Evolutionary conservation across 352 stramenopile genomes (phyloP), one percentile per base, ranked within the genome.

Genomic region (Peronospora farinosa): DNA sequence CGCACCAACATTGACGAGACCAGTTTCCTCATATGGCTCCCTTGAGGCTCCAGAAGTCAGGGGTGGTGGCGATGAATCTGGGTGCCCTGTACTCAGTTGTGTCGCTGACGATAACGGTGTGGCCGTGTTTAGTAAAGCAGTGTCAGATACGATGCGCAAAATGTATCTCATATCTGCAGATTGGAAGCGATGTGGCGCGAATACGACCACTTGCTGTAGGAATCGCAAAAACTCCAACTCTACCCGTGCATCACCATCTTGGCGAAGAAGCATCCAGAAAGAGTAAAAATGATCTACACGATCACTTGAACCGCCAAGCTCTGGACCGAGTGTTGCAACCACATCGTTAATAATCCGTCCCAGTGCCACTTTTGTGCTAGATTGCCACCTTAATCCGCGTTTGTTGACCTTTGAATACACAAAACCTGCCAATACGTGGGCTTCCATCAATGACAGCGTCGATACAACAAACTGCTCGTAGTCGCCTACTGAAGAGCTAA

Each of bases 381-480:
- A 67, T 56, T 81, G 58, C 70, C 71, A 84, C 15, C 64, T 44
- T 7, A 79, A 19, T 0, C 61, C 63, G 10, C 69, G 72, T 40
- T 86, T 86, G 51, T 82, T 79, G 5, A 62, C 42, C 43, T 87
- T 84, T 7, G 77, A 86, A 53, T 84, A 86, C 8, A 63, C 59
- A 49, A 94, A 94, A 2, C 83, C 83, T 21, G 79, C 72, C 15
- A 91, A 52, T 3, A 91, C 39, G 47, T 94, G 83, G 2, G 67
- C 65, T 52, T 94, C 74, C 19, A 94, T 77, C 1, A 94, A 68
- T 31, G 71, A 74, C 12, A 74, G 65, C 7, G 78, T 90, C 11
- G 83, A 88, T 44, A 56, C 79, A 27, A 91, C 65, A 51, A 86
- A 94, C 27, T 90, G 83, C 33, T 92, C 81, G 38, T 94, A 88